Evolutionary conservation across 2,329 filamentous ascomycete genomes (phyloP), one percentile per base, ranked within the genome.

Genomic region (Neofusicoccum ribis): DNA sequence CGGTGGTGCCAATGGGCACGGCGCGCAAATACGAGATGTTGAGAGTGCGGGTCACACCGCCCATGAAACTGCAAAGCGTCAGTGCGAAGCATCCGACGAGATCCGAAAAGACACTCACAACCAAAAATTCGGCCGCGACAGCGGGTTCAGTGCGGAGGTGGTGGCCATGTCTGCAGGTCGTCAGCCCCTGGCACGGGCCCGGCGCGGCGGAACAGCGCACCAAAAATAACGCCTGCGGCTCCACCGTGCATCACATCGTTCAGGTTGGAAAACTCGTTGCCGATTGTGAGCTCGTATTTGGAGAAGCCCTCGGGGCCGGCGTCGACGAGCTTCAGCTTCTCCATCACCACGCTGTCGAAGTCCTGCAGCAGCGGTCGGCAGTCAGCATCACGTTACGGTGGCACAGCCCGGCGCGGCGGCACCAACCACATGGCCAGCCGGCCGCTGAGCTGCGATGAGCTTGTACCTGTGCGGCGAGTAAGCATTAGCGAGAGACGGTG

Each of bases 11-110:
- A 17, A 82, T 75, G 0, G 83, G 82, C 3, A 85, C 78, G 2
- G 81, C 81, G 68, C 78, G 80, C 0, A 85, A 72, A 67, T 84
- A 85, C 36, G 79, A 83, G n/a, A 85, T 79, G 67, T 82, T 83
- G 37, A 85, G 72, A 0, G 78, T 77, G 5, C 83, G 75, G 3
- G 82, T 83, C 0, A 85, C 82, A 4, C 83, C 83, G 1, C 81
- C 83, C 61, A 84, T 74, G 67, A 84, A 84, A 64, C 75, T 75
- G 43, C 2, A 7, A 23, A n/a, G 1, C 5, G 31, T 59, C 0
- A 34, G 8, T 14, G n/a, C 8, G 23, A 64, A 23, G 7, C 6
- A 37, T 6, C 4, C 5, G 27, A 37, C 23, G 12, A 36, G n/a
- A 8, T n/a, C 11, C 37, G 8, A 20, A 37, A 43, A 71, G 5